phyloP scores from a whole-genome alignment of 331 rosid species.

The Acacia concinna region DNA sequence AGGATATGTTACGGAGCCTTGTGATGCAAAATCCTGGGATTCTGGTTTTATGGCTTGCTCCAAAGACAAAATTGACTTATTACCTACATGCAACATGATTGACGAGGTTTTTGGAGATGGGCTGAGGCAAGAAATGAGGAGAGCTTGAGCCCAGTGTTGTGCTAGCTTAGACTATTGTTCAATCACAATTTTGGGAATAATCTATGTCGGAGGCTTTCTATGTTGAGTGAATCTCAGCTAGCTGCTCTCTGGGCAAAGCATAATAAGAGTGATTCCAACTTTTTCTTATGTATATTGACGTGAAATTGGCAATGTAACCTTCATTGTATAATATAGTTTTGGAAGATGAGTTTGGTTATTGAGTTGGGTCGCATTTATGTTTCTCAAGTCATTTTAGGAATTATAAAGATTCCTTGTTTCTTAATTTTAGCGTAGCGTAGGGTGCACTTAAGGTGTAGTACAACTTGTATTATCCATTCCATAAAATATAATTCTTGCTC shows the following conservation, averaged over 20 bases:
- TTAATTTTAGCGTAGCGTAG: not conserved
- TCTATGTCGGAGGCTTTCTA: not conserved
- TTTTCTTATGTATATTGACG: constrained; percentile 15
- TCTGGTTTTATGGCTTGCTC: constrained; percentile 57
- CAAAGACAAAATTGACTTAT: constrained; percentile 60
- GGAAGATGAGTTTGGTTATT: not conserved
- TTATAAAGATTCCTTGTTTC: constrained; percentile 1
- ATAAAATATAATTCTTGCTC: not conserved
- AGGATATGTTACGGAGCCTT: constrained; percentile 65
- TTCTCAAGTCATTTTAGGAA: not conserved
- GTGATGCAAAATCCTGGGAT: constrained; percentile 74
- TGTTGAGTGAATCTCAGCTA: not conserved
- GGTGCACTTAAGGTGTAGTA: not conserved
- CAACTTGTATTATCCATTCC: not conserved
- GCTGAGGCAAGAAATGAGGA: constrained; percentile 55
- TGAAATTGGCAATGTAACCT: constrained; percentile 7
- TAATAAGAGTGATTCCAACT: not conserved
- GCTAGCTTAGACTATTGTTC: constrained; percentile 17
- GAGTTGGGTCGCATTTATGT: constrained; percentile 10
- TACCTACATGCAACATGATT: constrained; percentile 89
- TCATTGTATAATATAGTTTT: constrained; percentile 28
- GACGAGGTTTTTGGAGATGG: constrained; percentile 90
- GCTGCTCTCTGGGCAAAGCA: not conserved
- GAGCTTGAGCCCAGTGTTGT: constrained; percentile 41
- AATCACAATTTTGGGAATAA: constrained; percentile 9